Percentiles rank a stretch among this genome's conserved stretches.
phyloP scores from a whole-genome alignment of 495 filamentous ascomycete species.

The Penicillium paradoxum region DNA sequence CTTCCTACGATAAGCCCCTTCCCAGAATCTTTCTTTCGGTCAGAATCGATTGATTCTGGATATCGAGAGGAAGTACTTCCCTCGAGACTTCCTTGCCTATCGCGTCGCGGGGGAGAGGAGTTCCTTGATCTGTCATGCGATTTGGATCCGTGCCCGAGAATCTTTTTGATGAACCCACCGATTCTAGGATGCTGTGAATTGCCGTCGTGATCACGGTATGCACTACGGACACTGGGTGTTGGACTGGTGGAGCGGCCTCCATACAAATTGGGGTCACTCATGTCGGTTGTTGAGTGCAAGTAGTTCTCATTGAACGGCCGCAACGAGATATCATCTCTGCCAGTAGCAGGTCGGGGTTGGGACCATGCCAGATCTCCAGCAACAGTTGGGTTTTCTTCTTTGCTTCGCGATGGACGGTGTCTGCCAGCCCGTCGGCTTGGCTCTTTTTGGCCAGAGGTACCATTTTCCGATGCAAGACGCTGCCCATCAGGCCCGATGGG shows the following conservation, averaged over 20 bases:
- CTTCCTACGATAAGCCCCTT: conserved; percentile 33
- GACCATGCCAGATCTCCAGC: conserved; percentile 44
- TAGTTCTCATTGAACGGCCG: conserved; percentile 46
- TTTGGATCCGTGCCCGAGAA: conserved; percentile 16
- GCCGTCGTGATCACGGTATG: conserved; percentile 45
- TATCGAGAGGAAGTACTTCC: conserved; percentile 20
- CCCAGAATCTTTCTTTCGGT: conserved; percentile 40
- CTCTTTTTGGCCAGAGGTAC: conserved; percentile 43
- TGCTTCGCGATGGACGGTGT: conserved; percentile 64
- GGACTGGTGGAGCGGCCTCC: conserved; percentile 65
- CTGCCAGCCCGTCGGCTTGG: conserved; percentile 61
- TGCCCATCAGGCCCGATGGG: conserved; percentile 66
- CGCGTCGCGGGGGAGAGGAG: conserved; percentile 48
- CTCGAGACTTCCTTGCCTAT: conserved; percentile 43
- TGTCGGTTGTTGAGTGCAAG: conserved; percentile 36
- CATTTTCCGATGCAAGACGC: conserved; percentile 45
- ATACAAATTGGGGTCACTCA: conserved; percentile 46
- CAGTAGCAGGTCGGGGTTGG: conserved; percentile 54
- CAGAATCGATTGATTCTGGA: conserved; percentile 33
- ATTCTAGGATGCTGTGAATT: conserved; percentile 42
- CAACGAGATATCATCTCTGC: conserved; percentile 61
- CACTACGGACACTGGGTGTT: conserved; percentile 63
- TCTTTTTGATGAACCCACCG: conserved; percentile 5
- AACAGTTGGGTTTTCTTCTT: conserved; percentile 60
- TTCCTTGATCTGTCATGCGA: conserved; percentile 26